These are phyloP conservation scores for Calonectria hongkongensis DNA, from an alignment of 2,329 filamentous ascomycete genomes.

Conservation along the genomic window DNA sequence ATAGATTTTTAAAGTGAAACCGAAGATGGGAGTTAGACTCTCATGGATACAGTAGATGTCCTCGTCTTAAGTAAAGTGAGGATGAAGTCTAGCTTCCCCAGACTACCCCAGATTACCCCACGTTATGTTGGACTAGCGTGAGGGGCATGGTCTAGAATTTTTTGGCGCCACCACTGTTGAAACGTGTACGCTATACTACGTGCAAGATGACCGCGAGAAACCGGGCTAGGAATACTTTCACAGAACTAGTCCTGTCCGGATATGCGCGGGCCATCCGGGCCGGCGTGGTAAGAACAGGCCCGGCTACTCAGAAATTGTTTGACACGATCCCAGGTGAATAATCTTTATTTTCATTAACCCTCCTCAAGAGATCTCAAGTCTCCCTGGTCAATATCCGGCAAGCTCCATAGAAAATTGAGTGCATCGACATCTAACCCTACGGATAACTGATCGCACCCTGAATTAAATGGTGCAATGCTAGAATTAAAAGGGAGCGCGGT, in stretches of 20 bases:
- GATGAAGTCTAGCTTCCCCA: background rate
- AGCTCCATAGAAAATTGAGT: conserved; percentile 12
- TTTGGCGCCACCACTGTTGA: background rate
- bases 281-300: conserved; percentile 1
- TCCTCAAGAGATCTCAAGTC: background rate
- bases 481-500: conserved; percentile 7
- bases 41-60: background rate
- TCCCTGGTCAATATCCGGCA: conserved; percentile 6
- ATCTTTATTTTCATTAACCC: background rate
- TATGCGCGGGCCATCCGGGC: conserved; percentile 1
- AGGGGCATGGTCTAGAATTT: background rate
- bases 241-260: background rate
- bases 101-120: conserved; percentile 22
- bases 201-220: background rate
- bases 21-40: too few species aligned
- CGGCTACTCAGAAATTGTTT: background rate
- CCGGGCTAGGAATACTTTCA: too few species aligned
- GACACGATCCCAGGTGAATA: background rate
- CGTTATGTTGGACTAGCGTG: background rate
- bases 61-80: background rate
- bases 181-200: too few species aligned
- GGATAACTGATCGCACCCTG: conserved; percentile 8
- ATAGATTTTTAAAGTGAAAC: background rate
- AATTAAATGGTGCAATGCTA: conserved; percentile 14
- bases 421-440: conserved; percentile 8